Evolutionary conservation across 345 rosid genomes (phyloP).

Genomic region (Brassica napus): Da-Ae NC_063442.1:10102001-10102500

Average conservation of each 20-base stretch:
- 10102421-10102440: slow-evolving; percentile 4
- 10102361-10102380: neutral
- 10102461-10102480: neutral
- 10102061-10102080: too few relatives aligned
- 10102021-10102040: too few relatives aligned
- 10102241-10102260: slow-evolving; percentile 3
- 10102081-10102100: neutral
- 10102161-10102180: neutral
- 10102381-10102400: neutral
- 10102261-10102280: neutral
- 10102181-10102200: neutral
- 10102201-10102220: neutral
- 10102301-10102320: neutral
- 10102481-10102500: neutral
- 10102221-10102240: neutral
- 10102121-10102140: neutral
- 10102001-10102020: too few relatives aligned
- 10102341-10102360: neutral
- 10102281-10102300: neutral
- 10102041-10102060: too few relatives aligned
- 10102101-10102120: neutral
- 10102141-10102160: slow-evolving; percentile 2
- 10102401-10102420: neutral
- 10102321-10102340: neutral
- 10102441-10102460: neutral